Percentiles rank a stretch among this genome's conserved stretches.
phyloP scores from a whole-genome alignment of 2,329 filamentous ascomycete genomes.

The Aspergillus quadrilineatus region DNA sequence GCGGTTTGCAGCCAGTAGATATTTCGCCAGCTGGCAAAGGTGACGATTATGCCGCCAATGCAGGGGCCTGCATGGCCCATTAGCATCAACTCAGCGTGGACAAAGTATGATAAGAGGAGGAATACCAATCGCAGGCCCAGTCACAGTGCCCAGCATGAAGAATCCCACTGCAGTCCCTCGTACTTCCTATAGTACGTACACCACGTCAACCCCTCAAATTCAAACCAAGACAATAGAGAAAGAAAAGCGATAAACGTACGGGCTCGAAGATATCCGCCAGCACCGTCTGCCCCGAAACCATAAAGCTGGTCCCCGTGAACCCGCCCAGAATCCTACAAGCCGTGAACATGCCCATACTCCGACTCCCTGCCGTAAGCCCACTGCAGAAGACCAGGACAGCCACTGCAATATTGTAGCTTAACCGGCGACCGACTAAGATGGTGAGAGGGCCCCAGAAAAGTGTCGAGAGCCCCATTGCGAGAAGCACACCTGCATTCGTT shows the following conservation, averaged over 20 bases:
- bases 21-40: slow-evolving; percentile 68
- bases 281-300: slow-evolving; percentile 42
- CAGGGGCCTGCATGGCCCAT: slow-evolving; percentile 46
- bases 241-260: slow-evolving; percentile 19
- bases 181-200: slow-evolving; percentile 28
- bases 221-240: neutral
- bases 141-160: slow-evolving; percentile 45
- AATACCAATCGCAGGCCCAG: slow-evolving; percentile 45
- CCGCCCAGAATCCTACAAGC: slow-evolving; percentile 37
- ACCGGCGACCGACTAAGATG: slow-evolving; percentile 30
- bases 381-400: slow-evolving; percentile 33
- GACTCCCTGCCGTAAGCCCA: slow-evolving; percentile 32
- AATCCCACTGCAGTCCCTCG: slow-evolving; percentile 46
- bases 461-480: slow-evolving; percentile 41
- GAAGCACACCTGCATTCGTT: slow-evolving; percentile 38
- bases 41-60: slow-evolving; percentile 75
- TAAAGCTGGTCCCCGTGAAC: slow-evolving; percentile 40
- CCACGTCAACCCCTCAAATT: neutral
- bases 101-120: neutral
- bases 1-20: slow-evolving; percentile 78
- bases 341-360: slow-evolving; percentile 37
- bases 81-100: neutral
- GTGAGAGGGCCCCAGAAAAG: slow-evolving; percentile 38
- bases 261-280: slow-evolving; percentile 42
- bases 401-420: slow-evolving; percentile 37